Conservation (phyloP, 2,329 filamentous ascomycete genomes). For the Aspergillus sp. region DNA sequence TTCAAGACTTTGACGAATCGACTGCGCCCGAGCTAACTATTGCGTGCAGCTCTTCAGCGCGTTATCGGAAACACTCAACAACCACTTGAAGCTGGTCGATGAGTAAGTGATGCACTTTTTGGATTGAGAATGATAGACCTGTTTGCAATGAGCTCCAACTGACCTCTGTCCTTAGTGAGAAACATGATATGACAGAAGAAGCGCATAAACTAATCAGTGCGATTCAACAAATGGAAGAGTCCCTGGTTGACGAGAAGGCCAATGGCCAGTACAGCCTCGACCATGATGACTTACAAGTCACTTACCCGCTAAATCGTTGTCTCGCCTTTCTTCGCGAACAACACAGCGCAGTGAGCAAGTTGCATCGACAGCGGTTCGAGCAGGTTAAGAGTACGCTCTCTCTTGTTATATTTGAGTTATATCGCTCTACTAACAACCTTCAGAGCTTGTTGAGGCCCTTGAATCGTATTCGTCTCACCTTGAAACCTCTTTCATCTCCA, state of each 20-base stretch:
- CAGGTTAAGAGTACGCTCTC: slow-evolving; percentile 80
- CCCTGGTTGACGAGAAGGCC: slow-evolving; percentile 73
- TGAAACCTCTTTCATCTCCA: slow-evolving; percentile 80
- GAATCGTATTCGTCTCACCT: slow-evolving; percentile 96
- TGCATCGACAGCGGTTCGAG: slow-evolving; percentile 89
- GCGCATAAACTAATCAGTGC: slow-evolving; percentile 79
- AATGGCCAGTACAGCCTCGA: slow-evolving; percentile 65
- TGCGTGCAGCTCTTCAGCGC: slow-evolving; percentile 75
- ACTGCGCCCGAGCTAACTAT: slow-evolving; percentile 19
- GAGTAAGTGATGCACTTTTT: slow-evolving; percentile 46
- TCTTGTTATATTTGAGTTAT: neutral
- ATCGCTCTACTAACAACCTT: slow-evolving; percentile 24
- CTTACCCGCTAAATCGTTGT: slow-evolving; percentile 79
- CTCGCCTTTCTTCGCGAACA: slow-evolving; percentile 81
- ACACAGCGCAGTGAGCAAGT: slow-evolving; percentile 72
- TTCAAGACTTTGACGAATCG: neutral
- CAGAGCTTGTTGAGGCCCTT: slow-evolving; percentile 88
- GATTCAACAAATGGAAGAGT: slow-evolving; percentile 91
- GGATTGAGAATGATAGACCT: neutral
- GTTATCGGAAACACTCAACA: slow-evolving; percentile 86
- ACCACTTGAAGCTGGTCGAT: slow-evolving; percentile 80
- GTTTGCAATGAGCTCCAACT: slow-evolving; percentile 13
- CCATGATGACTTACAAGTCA: slow-evolving; percentile 70
- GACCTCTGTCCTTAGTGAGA: slow-evolving; percentile 59
- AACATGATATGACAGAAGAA: slow-evolving; percentile 86